Conservation (phyloP, 2,329 filamentous ascomycete genomes). For the Ophiostoma novo-ulmi region DNA sequence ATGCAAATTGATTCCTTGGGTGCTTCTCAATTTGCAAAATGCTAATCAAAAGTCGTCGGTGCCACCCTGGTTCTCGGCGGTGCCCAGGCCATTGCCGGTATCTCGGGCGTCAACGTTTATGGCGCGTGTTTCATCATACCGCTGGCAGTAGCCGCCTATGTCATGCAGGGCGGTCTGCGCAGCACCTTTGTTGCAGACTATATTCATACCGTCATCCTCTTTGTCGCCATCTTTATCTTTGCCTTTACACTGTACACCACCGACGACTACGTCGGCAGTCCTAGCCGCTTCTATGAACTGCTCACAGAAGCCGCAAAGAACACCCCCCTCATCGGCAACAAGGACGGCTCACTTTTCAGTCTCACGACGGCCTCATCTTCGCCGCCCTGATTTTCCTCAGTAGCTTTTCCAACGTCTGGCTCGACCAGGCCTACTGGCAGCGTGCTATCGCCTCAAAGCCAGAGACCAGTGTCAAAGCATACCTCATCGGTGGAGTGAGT, state of each 20-base stretch:
- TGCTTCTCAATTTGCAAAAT: too few species aligned
- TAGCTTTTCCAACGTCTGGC: conserved; percentile 37
- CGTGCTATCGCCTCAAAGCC: conserved; percentile 41
- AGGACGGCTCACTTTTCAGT: conserved; percentile 37
- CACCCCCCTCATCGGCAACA: conserved; percentile 35
- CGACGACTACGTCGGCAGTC: conserved; percentile 32
- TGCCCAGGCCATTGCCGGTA: conserved; percentile 36
- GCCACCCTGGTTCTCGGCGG: conserved; percentile 39
- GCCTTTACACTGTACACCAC: conserved; percentile 35
- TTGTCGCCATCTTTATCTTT: conserved; percentile 39
- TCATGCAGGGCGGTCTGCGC: conserved; percentile 38
- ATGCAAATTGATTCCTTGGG: not conserved
- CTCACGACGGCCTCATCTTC: conserved; percentile 36
- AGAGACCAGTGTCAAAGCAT: conserved; percentile 39
- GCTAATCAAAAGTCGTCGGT: conserved; percentile 33
- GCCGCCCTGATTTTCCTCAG: conserved; percentile 37
- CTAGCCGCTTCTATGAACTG: conserved; percentile 36
- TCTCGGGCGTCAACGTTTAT: conserved; percentile 41
- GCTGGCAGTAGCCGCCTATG: conserved; percentile 33
- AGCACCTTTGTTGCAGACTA: conserved; percentile 40
- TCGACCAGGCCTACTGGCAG: conserved; percentile 44
- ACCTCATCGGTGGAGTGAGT: conserved; percentile 29
- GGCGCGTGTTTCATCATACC: conserved; percentile 36
- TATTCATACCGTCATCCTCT: conserved; percentile 39
- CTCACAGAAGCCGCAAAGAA: conserved; percentile 33